Evolutionary conservation across 2,329 filamentous ascomycete species (phyloP), one percentile per base, ranked within the genome.

Genomic region (Colletotrichum agaves): DNA sequence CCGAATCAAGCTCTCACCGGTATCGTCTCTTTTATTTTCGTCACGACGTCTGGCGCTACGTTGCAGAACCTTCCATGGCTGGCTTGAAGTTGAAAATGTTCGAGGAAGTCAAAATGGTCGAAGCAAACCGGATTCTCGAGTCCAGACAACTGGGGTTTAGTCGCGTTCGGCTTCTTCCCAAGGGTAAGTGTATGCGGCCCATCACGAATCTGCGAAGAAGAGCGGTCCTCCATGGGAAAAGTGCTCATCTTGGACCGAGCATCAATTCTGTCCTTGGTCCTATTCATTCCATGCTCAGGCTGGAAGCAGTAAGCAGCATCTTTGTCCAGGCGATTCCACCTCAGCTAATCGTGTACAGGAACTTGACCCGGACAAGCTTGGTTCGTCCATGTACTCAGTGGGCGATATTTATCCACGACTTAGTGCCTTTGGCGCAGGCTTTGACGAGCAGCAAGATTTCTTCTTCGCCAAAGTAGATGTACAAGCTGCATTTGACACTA

Each of bases 381-480:
- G 94, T 0, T 90, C 93, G 1, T 89, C 93, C 0, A 83, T 98
- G 72, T 92, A 93, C 75, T 97, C 93, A 0, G 88, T 96, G 2
- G 87, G 89, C 3, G 93, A 97, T 61, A 89, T 99, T 46, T 93
- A 96, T 72, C 81, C 83, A 12, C 90, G 89, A 19, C 79, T 99
- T 21, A 91, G 90, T 69, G 73, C 71, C 0, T 98, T 97, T 80
- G 91, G 91, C 70, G 73, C 78, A 2, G 78, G 71, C 0, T 76
- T 91, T 11, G 78, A 79, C 0, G 65, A 78, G 1, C 70, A 71
- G 0, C 73, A 75, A 8, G 82, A 78, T 4, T 79, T 98, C 1
- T 98, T 92, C 78, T 97, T 98, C 78, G 94, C 90, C 68, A 99
- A 99, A 76, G 84, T 97, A 12, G 96, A 99, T 75, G 94, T 99